phyloP scores from a whole-genome alignment of 768 basidiomycete genomes.

The Grammothele lineata region DNA sequence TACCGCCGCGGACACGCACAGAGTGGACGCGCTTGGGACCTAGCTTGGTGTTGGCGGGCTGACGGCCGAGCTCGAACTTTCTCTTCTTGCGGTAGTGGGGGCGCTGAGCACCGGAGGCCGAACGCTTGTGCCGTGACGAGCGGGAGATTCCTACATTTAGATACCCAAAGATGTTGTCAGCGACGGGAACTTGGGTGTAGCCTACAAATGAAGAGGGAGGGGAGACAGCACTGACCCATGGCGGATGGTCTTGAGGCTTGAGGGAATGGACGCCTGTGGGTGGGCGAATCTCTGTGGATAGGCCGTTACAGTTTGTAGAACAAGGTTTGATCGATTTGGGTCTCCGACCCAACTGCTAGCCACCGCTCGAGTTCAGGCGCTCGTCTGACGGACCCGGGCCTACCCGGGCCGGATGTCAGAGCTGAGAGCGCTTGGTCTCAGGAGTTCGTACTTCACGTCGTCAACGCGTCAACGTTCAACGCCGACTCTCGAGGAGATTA shows the following conservation, averaged over 20 bases:
- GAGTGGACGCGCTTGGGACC: constrained; percentile 93
- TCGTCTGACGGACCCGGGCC: not conserved
- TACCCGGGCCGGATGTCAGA: too few relatives aligned
- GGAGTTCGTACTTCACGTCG: too few relatives aligned
- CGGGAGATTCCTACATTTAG: constrained; percentile 85
- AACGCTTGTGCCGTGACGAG: constrained; percentile 95
- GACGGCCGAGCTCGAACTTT: constrained; percentile 99
- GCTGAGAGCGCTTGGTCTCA: too few relatives aligned
- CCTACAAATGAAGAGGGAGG: not conserved
- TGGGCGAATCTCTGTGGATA: constrained; percentile 51
- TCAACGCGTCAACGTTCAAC: too few relatives aligned
- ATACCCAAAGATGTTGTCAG: not conserved
- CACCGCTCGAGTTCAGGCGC: constrained; percentile 1
- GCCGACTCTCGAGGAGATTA: too few relatives aligned
- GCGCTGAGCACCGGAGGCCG: constrained; percentile 87
- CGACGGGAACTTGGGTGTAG: too few relatives aligned
- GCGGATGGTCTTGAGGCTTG: constrained; percentile 67
- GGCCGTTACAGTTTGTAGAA: constrained; percentile 29
- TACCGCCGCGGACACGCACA: constrained; percentile 94
- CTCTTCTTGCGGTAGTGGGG: constrained; percentile 99
- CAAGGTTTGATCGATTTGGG: constrained; percentile 32
- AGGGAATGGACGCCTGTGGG: constrained; percentile 37
- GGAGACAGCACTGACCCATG: constrained; percentile 57
- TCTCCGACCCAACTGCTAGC: constrained; percentile 24
- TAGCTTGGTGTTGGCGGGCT: constrained; percentile 95